Evolutionary conservation across 495 filamentous ascomycete species (phyloP).

Genomic region (Xylaria grammica): DNA sequence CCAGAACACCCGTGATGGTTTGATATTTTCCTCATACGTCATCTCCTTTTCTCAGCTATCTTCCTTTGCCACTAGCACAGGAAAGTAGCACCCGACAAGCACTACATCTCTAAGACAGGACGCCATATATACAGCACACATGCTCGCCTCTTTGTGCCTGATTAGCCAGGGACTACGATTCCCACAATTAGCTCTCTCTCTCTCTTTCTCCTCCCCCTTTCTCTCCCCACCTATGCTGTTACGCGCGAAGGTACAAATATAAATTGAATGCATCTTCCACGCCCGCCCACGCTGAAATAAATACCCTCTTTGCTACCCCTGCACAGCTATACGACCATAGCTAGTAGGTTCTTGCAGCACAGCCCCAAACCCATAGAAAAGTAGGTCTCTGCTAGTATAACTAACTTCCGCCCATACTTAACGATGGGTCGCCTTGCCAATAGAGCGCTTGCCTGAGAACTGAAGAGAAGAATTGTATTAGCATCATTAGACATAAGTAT

Average conservation of each 20-base stretch:
- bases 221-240: no score
- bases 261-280: no score
- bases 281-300: no score
- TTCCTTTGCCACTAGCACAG: background rate
- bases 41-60: background rate
- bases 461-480: conserved; percentile 16
- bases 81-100: background rate
- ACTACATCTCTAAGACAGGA: conserved; percentile 3
- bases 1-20: conserved; percentile 11
- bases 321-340: background rate
- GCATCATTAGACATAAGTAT: background rate
- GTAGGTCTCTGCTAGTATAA: background rate
- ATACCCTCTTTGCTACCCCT: no score
- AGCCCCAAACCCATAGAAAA: background rate
- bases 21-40: conserved; percentile 1
- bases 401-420: conserved; percentile 23
- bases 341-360: background rate
- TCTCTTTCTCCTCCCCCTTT: no score
- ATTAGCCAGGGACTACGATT: no score
- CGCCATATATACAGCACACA: background rate
- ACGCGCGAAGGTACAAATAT: no score
- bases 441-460: conserved; percentile 38
- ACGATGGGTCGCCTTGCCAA: conserved; percentile 40
- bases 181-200: no score
- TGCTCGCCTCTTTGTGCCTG: no score